Conservation (phyloP, 2,329 filamentous ascomycete species). For the Aspergillus pseudonomiae region DNA sequence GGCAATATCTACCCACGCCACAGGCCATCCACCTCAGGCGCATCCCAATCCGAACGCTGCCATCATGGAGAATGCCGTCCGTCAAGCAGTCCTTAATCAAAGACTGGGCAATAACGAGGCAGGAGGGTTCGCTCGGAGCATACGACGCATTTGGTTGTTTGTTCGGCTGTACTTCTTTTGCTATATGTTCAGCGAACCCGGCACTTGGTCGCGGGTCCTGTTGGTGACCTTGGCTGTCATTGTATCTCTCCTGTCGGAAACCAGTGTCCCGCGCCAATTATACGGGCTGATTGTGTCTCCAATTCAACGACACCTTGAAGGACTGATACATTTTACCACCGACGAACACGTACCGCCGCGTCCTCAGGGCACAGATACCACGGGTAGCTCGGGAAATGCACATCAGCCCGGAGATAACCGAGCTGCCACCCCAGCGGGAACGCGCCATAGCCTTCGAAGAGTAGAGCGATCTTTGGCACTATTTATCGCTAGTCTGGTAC, state of each 20-base stretch:
- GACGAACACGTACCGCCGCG: constrained; percentile 23
- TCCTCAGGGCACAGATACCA: constrained; percentile 7
- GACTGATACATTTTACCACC: constrained; percentile 38
- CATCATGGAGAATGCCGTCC: constrained; percentile 35
- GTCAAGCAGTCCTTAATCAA: constrained; percentile 37
- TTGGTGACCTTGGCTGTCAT: constrained; percentile 43
- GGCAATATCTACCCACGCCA: not conserved
- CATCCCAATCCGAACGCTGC: constrained; percentile 23
- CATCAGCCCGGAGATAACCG: constrained; percentile 13
- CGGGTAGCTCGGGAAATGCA: not conserved
- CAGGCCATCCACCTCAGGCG: constrained; percentile 11
- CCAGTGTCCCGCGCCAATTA: constrained; percentile 40
- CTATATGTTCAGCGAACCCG: constrained; percentile 59
- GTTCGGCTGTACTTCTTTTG: constrained; percentile 61
- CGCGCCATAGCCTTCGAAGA: constrained; percentile 43
- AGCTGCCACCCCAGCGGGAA: constrained; percentile 12
- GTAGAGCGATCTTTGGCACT: constrained; percentile 61
- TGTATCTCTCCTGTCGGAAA: constrained; percentile 45
- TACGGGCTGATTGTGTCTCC: constrained; percentile 41
- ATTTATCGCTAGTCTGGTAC: constrained; percentile 65
- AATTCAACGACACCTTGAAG: constrained; percentile 49
- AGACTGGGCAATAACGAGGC: constrained; percentile 28
- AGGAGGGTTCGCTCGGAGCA: constrained; percentile 43
- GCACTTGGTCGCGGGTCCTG: constrained; percentile 47
- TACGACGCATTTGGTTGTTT: constrained; percentile 59